phyloP scores from a whole-genome alignment of 108 stramenopile species.

The Epipyxis sp. region DNA sequence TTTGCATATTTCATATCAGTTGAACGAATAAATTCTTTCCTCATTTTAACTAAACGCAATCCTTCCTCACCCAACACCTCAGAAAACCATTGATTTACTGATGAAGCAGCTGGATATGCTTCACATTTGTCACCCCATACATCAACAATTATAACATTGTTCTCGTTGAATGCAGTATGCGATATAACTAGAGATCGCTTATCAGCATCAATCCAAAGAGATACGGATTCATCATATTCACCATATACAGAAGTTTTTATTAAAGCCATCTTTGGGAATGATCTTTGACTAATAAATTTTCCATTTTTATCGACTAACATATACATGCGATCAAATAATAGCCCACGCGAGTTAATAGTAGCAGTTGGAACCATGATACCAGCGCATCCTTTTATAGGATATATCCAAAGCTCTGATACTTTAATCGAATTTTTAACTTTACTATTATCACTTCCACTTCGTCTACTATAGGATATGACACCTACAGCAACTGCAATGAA shows the following conservation, averaged over 20 bases:
- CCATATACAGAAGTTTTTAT: slow-evolving; percentile 36
- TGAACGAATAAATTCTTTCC: slow-evolving; percentile 39
- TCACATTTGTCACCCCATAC: slow-evolving; percentile 54
- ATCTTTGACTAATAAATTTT: slow-evolving; percentile 51
- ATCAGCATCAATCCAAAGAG: slow-evolving; percentile 1
- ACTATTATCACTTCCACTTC: too few relatives aligned
- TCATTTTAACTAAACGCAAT: slow-evolving; percentile 54
- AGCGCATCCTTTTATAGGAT: slow-evolving; percentile 58
- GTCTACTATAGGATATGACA: too few relatives aligned
- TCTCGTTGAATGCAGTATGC: not conserved
- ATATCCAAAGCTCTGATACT: slow-evolving; percentile 52
- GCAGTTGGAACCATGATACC: slow-evolving; percentile 43
- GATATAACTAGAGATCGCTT: slow-evolving; percentile 43
- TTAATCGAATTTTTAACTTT: too few relatives aligned
- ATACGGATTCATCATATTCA: slow-evolving; percentile 32
- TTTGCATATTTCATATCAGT: slow-evolving; percentile 42
- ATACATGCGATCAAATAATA: slow-evolving; percentile 52
- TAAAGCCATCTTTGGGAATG: slow-evolving; percentile 49
- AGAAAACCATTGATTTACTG: slow-evolving; percentile 51
- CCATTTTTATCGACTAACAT: slow-evolving; percentile 53
- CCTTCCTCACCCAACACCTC: slow-evolving; percentile 39
- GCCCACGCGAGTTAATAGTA: slow-evolving; percentile 37
- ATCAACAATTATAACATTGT: slow-evolving; percentile 29
- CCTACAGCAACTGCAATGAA: too few relatives aligned
- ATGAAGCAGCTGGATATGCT: slow-evolving; percentile 47